Evolutionary conservation across 192 early-diverging fungal species (phyloP).

Genomic region (Spizellomyces sp.): DNA sequence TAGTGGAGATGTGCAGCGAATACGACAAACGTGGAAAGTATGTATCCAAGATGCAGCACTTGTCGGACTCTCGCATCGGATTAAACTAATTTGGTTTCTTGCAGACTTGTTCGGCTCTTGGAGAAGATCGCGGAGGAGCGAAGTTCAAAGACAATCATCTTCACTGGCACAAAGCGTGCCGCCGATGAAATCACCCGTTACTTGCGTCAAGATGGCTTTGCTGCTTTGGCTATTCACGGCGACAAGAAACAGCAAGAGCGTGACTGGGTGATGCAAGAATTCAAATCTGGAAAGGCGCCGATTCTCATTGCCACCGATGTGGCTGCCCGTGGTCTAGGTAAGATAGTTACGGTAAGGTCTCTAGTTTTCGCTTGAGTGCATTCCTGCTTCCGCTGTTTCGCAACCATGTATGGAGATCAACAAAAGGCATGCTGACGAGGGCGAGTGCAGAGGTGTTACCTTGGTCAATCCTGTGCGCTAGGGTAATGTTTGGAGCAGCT

Average conservation of each 20-base stretch:
- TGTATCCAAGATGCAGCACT: slow-evolving; percentile 22
- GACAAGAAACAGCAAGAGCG: slow-evolving; percentile 94
- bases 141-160: slow-evolving; percentile 52
- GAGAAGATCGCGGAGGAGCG: slow-evolving; percentile 43
- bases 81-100: neutral
- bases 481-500: too few species aligned
- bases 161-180: slow-evolving; percentile 55
- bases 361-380: slow-evolving; percentile 16
- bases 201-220: slow-evolving; percentile 87
- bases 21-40: slow-evolving; percentile 80
- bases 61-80: neutral
- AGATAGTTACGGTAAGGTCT: slow-evolving; percentile 32
- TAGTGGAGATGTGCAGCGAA: slow-evolving; percentile 86
- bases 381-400: neutral
- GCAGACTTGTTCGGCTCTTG: slow-evolving; percentile 39
- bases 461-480: too few species aligned
- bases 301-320: slow-evolving; percentile 98
- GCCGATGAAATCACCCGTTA: slow-evolving; percentile 82
- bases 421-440: too few species aligned
- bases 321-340: slow-evolving; percentile 94
- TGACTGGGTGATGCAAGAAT: slow-evolving; percentile 92
- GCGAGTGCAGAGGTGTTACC: too few species aligned
- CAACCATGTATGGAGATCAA: too few species aligned
- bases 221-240: slow-evolving; percentile 92
- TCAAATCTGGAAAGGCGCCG: slow-evolving; percentile 81